Base-by-base conservation (phyloP, 2,329 filamentous ascomycete genomes). In the Epichloe hybrida region DNA sequence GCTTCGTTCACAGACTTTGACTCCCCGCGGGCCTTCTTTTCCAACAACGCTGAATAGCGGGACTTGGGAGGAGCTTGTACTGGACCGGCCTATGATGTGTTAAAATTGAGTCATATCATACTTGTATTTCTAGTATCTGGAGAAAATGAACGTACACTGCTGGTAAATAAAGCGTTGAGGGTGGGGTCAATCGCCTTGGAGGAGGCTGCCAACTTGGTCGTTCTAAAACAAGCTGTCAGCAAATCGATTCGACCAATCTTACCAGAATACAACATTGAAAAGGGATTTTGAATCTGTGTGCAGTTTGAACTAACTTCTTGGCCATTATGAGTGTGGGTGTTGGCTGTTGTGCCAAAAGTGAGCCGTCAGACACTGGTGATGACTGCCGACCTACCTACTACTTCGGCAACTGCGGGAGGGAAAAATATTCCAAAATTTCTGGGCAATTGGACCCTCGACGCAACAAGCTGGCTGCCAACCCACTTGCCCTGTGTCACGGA, bases 91-190 rank as follows among this genome's bases (percentile, higher is more conserved):
- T 81, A 51, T 5, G 23, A 46, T 40, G 50, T 15, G 27, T 46
- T 11, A 50, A 17, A 3, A 9, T 35, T 31, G 31, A 50, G 13
- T 13, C 6, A 15, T 35, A 27, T 11, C 13, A 49, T 38, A n/a
- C 13, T 31, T 44, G 21, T 13, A 44, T 17, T 5, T 27, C 4
- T 20, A 17, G 4, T 31, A 17, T 37, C 11, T 17, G n/a, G 13
- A 36, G 36, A 11, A 6, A 11, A 34, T 34, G 23, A 35, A 76
- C 82, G 70, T 76, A 88, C 84, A 72, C 85, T 88, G 52, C 75
- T 72, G 52, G 82, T 76, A 68, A 89, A 89, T 39, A 89, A 74
- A 54, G 83, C 81, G 60, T 82, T 75, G 57, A 89, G 72, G 51
- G 74, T 70, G 64, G 84, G 83, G 71, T 89, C 84, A 53, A 88